Evolutionary conservation across 2,329 filamentous ascomycete species (phyloP).

Genomic region (Sclerotinia subarctica): DNA sequence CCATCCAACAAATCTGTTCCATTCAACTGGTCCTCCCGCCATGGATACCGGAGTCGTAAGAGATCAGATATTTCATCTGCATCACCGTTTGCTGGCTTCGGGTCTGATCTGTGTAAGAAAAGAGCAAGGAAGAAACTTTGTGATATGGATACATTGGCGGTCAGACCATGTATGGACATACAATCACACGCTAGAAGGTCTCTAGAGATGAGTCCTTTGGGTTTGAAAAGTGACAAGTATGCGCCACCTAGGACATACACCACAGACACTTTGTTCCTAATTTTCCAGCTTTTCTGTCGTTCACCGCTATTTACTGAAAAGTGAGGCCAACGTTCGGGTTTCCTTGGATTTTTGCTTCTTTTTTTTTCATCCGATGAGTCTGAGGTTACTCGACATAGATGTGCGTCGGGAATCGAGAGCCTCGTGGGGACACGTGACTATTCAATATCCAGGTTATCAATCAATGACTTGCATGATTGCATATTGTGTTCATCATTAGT

Average conservation of each 20-base stretch:
- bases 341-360: not conserved
- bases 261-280: not conserved
- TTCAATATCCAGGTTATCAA: slow-evolving; percentile 10
- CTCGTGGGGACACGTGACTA: slow-evolving; percentile 7
- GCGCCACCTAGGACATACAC: slow-evolving; percentile 22
- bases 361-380: slow-evolving; percentile 18
- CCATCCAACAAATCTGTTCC: slow-evolving; percentile 25
- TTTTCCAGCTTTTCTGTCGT: slow-evolving; percentile 12
- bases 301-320: slow-evolving; percentile 33
- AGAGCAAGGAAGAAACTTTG: slow-evolving; percentile 15
- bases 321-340: slow-evolving; percentile 9
- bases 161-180: slow-evolving; percentile 9
- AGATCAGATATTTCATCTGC: slow-evolving; percentile 27
- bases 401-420: slow-evolving; percentile 6
- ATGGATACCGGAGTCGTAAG: slow-evolving; percentile 12
- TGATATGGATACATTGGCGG: slow-evolving; percentile 6
- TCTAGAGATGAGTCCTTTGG: not conserved
- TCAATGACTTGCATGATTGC: slow-evolving; percentile 16
- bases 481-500: slow-evolving; percentile 9
- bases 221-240: slow-evolving; percentile 27
- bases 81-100: slow-evolving; percentile 25
- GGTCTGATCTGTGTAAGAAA: slow-evolving; percentile 15
- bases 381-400: slow-evolving; percentile 25
- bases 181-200: slow-evolving; percentile 2
- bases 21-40: slow-evolving; percentile 18